Base-by-base conservation (phyloP, 2,329 filamentous ascomycete species). In the Apiospora marii region DNA sequence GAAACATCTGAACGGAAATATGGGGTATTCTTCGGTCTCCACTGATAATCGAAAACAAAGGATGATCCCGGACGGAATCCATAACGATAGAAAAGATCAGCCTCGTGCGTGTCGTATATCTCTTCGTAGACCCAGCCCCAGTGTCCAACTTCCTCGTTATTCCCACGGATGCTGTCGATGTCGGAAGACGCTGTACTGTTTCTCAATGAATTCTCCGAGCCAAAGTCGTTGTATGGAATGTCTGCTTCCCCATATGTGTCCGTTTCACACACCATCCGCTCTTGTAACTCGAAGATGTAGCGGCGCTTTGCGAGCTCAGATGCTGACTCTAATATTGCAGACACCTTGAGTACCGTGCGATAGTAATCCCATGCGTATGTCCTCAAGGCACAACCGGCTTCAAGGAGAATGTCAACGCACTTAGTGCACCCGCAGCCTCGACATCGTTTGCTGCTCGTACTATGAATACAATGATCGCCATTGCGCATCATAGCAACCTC, bases 271-370 rank as follows among this genome's bases (percentile, higher is more conserved):
- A 41, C 1, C 8, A 41, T 41, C 37, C 37, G 37, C 37, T 22
- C 5, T 58, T 58, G 51, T 13, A 68, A 37, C 16, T 58, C 37
- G 34, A 58, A 68, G 4, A 71, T 22, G 61, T 71, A 71, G 14
- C 30, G 70, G n/a, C 70, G 70, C 19, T 64, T 67, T 7, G 70
- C 70, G 44, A 71, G 46, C 64, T 71, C 64, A 10, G 70, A 71
- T 51, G 70, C 70, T 41, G 27, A 3, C 19, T 7, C 12, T 7
- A 71, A 13, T 41, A 71, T 3, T 6, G 43, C 44, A 22, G 4
- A 0, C 14, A 58, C 34, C 13, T 3, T 58, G 51, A 10, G 4
- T 22, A 16, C 27, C 0, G 1, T 16, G 6, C 30, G 6, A 30
- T 34, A 8, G 4, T 14, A 0, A 6, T n/a, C 19, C 10, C 14